phyloP scores from a whole-genome alignment of 495 filamentous ascomycete species.

The Xylaria palmicola region DNA sequence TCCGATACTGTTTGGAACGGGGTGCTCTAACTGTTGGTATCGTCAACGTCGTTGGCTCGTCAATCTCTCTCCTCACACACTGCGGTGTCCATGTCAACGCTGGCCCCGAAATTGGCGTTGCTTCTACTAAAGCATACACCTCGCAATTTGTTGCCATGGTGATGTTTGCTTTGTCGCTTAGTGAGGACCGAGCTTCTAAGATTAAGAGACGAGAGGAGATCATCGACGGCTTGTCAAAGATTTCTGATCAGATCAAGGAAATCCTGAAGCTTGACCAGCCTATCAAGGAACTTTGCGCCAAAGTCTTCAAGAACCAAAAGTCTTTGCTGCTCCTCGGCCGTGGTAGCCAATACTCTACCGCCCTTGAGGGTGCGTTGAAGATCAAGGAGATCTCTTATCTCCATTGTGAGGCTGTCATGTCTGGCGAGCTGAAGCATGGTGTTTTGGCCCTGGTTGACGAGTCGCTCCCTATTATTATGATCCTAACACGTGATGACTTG shows the following conservation, averaged over 20 bases:
- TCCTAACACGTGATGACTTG: constrained; percentile 89
- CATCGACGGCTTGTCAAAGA: constrained; percentile 83
- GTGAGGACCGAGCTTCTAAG: constrained; percentile 95
- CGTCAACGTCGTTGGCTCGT: constrained; percentile 96
- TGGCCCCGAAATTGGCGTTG: constrained; percentile 97
- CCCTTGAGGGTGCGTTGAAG: constrained; percentile 96
- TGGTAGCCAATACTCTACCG: constrained; percentile 94
- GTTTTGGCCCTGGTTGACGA: constrained; percentile 96
- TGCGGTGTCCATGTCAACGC: constrained; percentile 99
- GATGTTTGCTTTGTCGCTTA: constrained; percentile 96
- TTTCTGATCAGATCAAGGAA: constrained; percentile 89
- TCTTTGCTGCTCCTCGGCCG: constrained; percentile 87
- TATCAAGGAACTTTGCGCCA: constrained; percentile 89
- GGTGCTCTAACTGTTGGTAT: constrained; percentile 96
- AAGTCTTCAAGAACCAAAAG: constrained; percentile 96
- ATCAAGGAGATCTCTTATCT: constrained; percentile 99
- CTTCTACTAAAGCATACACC: constrained; percentile 98
- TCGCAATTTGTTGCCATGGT: constrained; percentile 99
- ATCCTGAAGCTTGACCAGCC: constrained; percentile 85
- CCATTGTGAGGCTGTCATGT: constrained; percentile 99
- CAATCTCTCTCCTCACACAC: constrained; percentile 96
- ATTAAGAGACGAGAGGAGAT: constrained; percentile 90
- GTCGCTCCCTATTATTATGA: constrained; percentile 99
- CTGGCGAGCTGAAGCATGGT: constrained; percentile 97
- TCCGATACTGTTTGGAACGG: constrained; percentile 95